These are phyloP conservation scores for Stemphylium lycopersici DNA, from an alignment of 2,329 filamentous ascomycete species.

Conservation along the genomic window DNA sequence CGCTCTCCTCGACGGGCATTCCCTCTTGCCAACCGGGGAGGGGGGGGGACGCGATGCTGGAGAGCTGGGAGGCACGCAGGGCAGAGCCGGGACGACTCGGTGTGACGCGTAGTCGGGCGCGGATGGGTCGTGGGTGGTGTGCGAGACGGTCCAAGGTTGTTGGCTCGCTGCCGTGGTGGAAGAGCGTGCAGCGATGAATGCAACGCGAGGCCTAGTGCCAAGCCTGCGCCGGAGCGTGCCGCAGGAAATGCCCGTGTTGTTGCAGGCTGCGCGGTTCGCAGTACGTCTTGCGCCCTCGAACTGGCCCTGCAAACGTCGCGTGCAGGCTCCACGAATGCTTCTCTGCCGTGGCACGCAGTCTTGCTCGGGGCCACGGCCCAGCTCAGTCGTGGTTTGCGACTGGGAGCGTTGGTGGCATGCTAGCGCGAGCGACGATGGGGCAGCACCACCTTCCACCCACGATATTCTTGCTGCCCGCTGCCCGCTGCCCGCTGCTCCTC, in stretches of 20 bases:
- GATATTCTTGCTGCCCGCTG: constrained; percentile 17
- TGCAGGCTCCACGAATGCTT: too few species aligned
- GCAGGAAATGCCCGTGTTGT: neutral
- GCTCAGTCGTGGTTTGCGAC: neutral
- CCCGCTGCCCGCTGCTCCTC: too few species aligned
- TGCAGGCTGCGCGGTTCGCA: too few species aligned
- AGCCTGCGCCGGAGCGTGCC: constrained; percentile 25
- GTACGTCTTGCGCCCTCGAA: too few species aligned
- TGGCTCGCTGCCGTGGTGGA: constrained; percentile 26
- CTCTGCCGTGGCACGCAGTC: too few species aligned
- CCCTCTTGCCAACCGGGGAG: constrained; percentile 11
- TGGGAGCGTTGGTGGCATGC: neutral
- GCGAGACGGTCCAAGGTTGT: constrained; percentile 24
- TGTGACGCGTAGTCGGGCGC: constrained; percentile 21
- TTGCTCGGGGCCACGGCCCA: too few species aligned
- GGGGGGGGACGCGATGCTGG: constrained; percentile 1
- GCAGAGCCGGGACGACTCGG: neutral
- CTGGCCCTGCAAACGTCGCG: too few species aligned
- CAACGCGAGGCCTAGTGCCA: constrained; percentile 30
- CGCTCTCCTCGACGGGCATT: constrained; percentile 20
- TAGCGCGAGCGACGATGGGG: constrained; percentile 20
- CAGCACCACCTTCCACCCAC: constrained; percentile 6
- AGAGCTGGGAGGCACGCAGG: neutral
- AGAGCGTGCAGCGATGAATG: constrained; percentile 31
- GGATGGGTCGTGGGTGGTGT: constrained; percentile 18